phyloP scores from a whole-genome alignment of 495 filamentous ascomycete genomes.

The Hypoxylon cercidicola region DNA sequence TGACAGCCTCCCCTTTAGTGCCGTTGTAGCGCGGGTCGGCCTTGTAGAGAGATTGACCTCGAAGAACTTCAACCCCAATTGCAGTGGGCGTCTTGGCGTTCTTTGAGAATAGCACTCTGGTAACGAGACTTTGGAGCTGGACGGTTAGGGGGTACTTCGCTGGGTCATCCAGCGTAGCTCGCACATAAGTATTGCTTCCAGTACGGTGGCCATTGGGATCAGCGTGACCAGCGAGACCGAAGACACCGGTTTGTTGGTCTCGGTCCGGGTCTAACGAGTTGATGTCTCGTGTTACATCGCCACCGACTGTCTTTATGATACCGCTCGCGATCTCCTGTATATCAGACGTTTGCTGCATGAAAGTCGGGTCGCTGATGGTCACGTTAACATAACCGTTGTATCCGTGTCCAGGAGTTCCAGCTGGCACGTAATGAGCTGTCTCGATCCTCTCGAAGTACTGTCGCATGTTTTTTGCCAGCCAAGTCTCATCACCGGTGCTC shows the following conservation, averaged over 20 bases:
- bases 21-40: constrained; percentile 56
- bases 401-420: constrained; percentile 54
- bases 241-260: constrained; percentile 55
- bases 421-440: constrained; percentile 53
- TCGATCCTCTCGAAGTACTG: constrained; percentile 57
- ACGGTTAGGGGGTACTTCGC: constrained; percentile 57
- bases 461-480: constrained; percentile 58
- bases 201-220: constrained; percentile 52
- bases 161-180: constrained; percentile 56
- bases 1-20: constrained; percentile 41
- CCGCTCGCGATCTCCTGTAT: constrained; percentile 39
- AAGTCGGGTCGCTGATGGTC: constrained; percentile 47
- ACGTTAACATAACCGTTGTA: constrained; percentile 57
- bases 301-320: constrained; percentile 50
- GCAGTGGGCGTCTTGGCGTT: constrained; percentile 47
- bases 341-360: constrained; percentile 43
- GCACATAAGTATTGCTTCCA: constrained; percentile 56
- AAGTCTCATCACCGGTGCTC: constrained; percentile 57
- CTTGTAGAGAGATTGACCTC: constrained; percentile 53
- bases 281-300: constrained; percentile 53
- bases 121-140: constrained; percentile 59
- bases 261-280: constrained; percentile 49
- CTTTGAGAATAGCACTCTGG: constrained; percentile 54
- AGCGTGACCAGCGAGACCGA: constrained; percentile 56
- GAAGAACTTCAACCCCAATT: constrained; percentile 58